Evolutionary conservation across 371 early-diverging fungal species (phyloP), one percentile per base, ranked within the genome.

Genomic region (Rhizopus microsporus): DNA sequence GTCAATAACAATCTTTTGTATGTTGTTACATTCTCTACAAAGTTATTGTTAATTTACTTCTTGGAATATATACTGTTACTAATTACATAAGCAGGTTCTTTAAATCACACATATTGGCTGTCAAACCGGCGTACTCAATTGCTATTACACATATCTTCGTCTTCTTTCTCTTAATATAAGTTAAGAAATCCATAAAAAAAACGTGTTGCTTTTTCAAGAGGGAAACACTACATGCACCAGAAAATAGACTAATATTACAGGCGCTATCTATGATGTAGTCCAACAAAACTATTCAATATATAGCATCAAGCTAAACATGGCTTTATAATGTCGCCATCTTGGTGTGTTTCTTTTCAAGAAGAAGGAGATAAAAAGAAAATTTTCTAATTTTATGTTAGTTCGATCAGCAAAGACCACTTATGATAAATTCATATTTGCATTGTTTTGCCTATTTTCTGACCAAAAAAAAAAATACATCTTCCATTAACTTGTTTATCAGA

Each of bases 41-140:
- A 43, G 4, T 43, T 43, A 43, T 16, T 43, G 33, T 47, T 38
- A 12, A 43, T 43, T 43, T 16, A 43, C 43, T 3, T 43, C 12
- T 43, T 43, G 15, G 43, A 43, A 43, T n/a, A 43, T 15, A 43
- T 43, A 43, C 4, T 16, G 16, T 43, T 15, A 43, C 4, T 43
- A 13, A 4, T 51, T 51, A 51, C 51, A 4, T 59, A 45, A 46
- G 29, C 17, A 53, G 29, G 23, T 47, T 10, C 37, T 53, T 50
- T 29, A 61, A 47, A 55, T 50, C 56, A 30, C 43, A 15, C 34
- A 31, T 32, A 23, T 60, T 54, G 13, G 60, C 55, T 2, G 61
- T 44, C n/a, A 61, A 51, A 12, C 43, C 62, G 34, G 62, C 57
- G 37, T 62, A 62, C 33, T 62, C 52, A 10, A 56, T 52, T 43